Conservation (phyloP, 1,284 basidiomycete genomes). For the Ceratobasidium sp. region DNA sequence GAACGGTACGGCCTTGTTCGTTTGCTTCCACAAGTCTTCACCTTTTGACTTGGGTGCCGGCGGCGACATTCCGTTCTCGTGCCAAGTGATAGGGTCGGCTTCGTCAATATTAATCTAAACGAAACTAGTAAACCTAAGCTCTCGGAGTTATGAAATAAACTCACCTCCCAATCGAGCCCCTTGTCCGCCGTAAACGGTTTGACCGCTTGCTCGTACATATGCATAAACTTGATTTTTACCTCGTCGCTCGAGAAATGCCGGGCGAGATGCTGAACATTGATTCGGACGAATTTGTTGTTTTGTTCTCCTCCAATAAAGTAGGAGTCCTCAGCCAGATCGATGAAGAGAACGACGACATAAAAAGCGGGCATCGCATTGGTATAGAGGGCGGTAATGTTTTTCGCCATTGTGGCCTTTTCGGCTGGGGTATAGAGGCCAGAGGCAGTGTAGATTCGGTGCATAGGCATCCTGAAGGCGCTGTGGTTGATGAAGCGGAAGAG, state of each 20-base stretch:
- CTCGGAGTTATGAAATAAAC: not conserved
- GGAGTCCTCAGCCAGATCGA: constrained; percentile 10
- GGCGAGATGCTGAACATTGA: constrained; percentile 15
- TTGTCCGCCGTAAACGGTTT: constrained; percentile 23
- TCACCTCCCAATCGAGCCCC: constrained; percentile 30
- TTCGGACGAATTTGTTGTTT: constrained; percentile 9
- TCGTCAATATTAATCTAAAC: constrained; percentile 26
- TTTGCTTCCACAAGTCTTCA: not conserved
- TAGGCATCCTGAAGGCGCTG: not conserved
- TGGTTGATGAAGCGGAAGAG: too few relatives aligned
- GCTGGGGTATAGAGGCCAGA: constrained; percentile 2
- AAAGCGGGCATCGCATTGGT: not conserved
- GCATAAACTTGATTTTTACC: constrained; percentile 11
- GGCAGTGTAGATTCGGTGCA: constrained; percentile 25
- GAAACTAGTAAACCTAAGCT: too few relatives aligned
- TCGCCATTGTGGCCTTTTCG: constrained; percentile 2
- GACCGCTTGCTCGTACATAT: not conserved
- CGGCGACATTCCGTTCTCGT: constrained; percentile 26
- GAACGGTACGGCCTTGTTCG: constrained; percentile 21
- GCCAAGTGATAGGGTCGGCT: constrained; percentile 22
- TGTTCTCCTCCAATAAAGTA: constrained; percentile 22
- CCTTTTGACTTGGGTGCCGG: not conserved
- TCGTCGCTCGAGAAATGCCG: constrained; percentile 1
- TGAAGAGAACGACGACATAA: constrained; percentile 22
- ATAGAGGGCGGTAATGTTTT: constrained; percentile 4